Evolutionary conservation across 23 red algal genomes (phyloP), one percentile per base, ranked within the genome.

Genomic region (Gracilariopsis chorda): DNA sequence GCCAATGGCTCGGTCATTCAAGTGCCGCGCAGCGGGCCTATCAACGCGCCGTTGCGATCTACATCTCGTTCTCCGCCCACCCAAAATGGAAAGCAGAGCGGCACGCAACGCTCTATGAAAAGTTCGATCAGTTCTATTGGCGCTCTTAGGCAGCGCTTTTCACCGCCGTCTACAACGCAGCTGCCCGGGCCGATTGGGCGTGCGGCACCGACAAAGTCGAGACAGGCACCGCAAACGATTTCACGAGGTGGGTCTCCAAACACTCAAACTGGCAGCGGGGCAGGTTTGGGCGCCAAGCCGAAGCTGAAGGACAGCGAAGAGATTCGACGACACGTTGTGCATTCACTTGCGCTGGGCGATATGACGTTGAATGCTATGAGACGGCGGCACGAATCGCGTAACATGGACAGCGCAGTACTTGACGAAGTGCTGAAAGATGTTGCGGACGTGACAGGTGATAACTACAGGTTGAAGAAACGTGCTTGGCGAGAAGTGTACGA

Each of bases 401-500:
- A 70, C 63, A 70, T 70, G 63, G 63, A 70, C 14, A 16, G 63
- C 63, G 2, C 33, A 2, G 63, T 70, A 14, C 63, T 70, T 1
- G 63, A 41, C 34, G 63, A 34, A 3, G 63, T n/a, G 63, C 63
- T 70, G 7, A 37, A 37, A 13, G 63, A 70, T 12, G 63, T 70
- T 33, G 63, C 63, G 63, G 63, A 70, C 13, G 43, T 42, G 33
- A 30, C 34, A 33, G 63, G 63, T 28, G 43, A 17, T 37, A 70
- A 7, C 3, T 70, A 70, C 63, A 33, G 63, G 3, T 41, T 70
- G 63, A 70, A 70, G 63, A 70, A 70, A 37, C 63, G 63, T 33
- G 39, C 63, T 33, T 70, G 63, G 63, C 63, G 63, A 20, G 63
- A 70, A 28, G 63, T 70, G 34, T 70, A 70, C 34, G 63, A 70